Evolutionary conservation across 345 rosid species (phyloP).

Genomic region (Syzygium jambos): DNA sequence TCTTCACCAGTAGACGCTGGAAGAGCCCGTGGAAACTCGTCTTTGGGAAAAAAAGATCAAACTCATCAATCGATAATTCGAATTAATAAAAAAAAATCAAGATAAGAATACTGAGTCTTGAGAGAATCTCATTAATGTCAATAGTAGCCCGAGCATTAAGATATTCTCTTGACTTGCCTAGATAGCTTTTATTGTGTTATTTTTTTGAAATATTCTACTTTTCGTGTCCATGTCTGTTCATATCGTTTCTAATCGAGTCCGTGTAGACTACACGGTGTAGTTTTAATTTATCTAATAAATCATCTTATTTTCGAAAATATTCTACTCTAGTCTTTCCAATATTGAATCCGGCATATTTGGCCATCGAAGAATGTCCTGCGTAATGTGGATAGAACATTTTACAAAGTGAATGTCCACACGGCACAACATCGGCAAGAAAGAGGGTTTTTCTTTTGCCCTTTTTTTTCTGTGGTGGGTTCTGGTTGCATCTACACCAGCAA

Average conservation of each 20-base stretch:
- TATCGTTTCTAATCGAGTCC: background rate
- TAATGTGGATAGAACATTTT: background rate
- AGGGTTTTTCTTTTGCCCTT: background rate
- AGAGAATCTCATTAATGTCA: background rate
- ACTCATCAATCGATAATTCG: background rate
- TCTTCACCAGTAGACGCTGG: background rate
- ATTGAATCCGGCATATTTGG: background rate
- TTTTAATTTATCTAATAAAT: background rate
- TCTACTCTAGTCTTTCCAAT: background rate
- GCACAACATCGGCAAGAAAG: background rate
- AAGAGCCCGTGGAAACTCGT: background rate
- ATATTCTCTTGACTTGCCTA: background rate
- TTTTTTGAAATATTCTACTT: background rate
- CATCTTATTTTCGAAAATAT: background rate
- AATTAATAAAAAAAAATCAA: background rate
- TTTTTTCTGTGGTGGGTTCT: background rate
- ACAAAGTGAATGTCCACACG: background rate
- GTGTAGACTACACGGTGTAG: background rate
- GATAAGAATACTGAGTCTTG: background rate
- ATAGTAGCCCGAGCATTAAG: no score
- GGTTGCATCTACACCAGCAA: background rate
- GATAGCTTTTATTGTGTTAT: background rate
- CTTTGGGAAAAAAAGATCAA: background rate
- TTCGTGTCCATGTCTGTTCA: background rate
- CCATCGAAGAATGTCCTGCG: no score